Percentiles rank a stretch among this genome's conserved stretches.
Conservation (phyloP, 2,329 filamentous ascomycete genomes). For the Cordyceps cateniannulata region DNA sequence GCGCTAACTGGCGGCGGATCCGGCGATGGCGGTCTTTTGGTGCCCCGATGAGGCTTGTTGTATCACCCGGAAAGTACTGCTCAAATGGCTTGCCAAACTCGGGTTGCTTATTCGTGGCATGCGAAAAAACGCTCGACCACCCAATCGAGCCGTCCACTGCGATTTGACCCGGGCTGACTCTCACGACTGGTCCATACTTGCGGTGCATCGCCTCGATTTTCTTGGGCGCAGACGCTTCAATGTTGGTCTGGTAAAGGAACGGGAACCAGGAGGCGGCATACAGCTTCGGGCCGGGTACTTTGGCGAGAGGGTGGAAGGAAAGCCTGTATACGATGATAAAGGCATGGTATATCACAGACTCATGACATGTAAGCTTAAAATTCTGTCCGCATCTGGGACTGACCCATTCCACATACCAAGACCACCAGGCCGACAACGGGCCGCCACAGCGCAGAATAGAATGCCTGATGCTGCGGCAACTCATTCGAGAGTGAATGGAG, state of each 20-base stretch:
- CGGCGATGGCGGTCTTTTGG: constrained; percentile 17
- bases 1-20: constrained; percentile 20
- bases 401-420: background rate
- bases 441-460: background rate
- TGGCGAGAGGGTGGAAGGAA: constrained; percentile 22
- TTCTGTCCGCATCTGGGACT: background rate
- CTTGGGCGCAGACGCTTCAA: constrained; percentile 19
- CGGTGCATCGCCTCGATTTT: constrained; percentile 16
- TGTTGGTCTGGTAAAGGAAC: constrained; percentile 15
- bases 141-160: constrained; percentile 25
- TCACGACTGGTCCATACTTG: constrained; percentile 30
- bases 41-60: constrained; percentile 15
- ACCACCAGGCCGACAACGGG: background rate
- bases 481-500: background rate
- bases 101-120: constrained; percentile 14
- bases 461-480: background rate
- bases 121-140: constrained; percentile 30
- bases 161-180: constrained; percentile 34
- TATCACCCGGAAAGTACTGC: constrained; percentile 6
- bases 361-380: background rate
- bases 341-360: background rate
- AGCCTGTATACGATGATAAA: background rate
- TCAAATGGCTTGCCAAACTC: constrained; percentile 16
- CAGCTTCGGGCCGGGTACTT: constrained; percentile 22
- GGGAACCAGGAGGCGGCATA: constrained; percentile 18